Evolutionary conservation across 2,329 filamentous ascomycete species (phyloP).

Genomic region (Claviceps cyperi): DNA sequence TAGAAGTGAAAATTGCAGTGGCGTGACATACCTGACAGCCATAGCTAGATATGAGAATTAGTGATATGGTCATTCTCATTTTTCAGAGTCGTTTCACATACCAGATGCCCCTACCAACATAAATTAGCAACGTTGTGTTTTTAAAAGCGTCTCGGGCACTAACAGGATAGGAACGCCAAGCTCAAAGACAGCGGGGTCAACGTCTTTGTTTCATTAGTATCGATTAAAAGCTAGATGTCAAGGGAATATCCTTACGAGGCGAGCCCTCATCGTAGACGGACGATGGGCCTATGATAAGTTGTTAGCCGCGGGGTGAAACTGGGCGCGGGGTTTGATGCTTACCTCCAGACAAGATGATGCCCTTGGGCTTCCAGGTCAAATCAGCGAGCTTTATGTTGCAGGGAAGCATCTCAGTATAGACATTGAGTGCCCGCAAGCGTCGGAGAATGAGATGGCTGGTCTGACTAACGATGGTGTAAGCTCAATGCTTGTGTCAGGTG

Average conservation of each 20-base stretch:
- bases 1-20: background rate
- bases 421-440: slow-evolving; percentile 43
- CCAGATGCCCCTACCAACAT: slow-evolving; percentile 31
- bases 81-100: slow-evolving; percentile 23
- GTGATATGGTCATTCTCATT: background rate
- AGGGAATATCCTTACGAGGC: slow-evolving; percentile 16
- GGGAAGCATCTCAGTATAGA: slow-evolving; percentile 72
- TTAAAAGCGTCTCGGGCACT: background rate
- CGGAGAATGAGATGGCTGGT: slow-evolving; percentile 60
- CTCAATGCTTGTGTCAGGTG: background rate
- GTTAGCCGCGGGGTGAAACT: slow-evolving; percentile 3
- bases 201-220: slow-evolving; percentile 26
- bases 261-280: slow-evolving; percentile 75
- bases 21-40: background rate
- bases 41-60: background rate
- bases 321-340: background rate
- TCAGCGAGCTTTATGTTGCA: slow-evolving; percentile 71
- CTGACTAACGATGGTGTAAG: background rate
- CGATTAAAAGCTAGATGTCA: background rate
- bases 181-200: slow-evolving; percentile 47
- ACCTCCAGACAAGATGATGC: slow-evolving; percentile 48
- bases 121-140: background rate
- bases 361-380: slow-evolving; percentile 64
- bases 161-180: slow-evolving; percentile 18
- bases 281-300: slow-evolving; percentile 24